Evolutionary conservation across 352 stramenopile genomes (phyloP), one percentile per base, ranked within the genome.

Genomic region (Phytophthora pluvialis): DNA sequence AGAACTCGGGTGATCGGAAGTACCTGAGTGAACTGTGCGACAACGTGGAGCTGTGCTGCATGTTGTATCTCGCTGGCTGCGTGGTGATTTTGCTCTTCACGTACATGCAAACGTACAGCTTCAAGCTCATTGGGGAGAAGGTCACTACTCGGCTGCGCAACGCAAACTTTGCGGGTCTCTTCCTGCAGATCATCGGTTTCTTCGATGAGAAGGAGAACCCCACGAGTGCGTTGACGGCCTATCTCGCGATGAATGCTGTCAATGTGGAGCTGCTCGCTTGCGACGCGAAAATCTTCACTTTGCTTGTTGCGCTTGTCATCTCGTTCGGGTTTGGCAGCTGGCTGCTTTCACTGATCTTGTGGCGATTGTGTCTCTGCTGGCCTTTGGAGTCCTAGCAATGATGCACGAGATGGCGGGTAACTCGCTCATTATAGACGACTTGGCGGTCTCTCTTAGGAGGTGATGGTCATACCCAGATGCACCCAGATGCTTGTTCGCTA

Each of bases 141-240:
- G 78, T 32, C 40, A n/a, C 62, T 32, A 45, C 75, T 1, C 72
- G 75, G 0, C 60, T 89, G 5, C 76, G 80, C 7, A 72, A 74
- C 25, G 55, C 78, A 8, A 78, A 87, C 12, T 87, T 89, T 28
- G 44, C 67, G 16, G 71, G 75, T 1, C 29, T 85, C 4, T 76
- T 68, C 35, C 54, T 50, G 0, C 78, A 82, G n/a, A 71, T 78
- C 18, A 61, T 93, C 4, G 82, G 67, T 0, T 96, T 86, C 52
- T 96, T 95, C 50, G 88, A 97, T 52, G 60, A 81, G 15, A 64
- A 80, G 44, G 60, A 78, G 5, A 89, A 93, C 43, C 78, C 77
- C 7, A 81, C 80, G 5, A 86, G 89, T 16, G 73, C 77, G 0
- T 63, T 83, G 15, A 75, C 72, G 0, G 78, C 77, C 13, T 75